phyloP scores from a whole-genome alignment of 2,329 filamentous ascomycete species.

The Talaromyces piceae region DNA sequence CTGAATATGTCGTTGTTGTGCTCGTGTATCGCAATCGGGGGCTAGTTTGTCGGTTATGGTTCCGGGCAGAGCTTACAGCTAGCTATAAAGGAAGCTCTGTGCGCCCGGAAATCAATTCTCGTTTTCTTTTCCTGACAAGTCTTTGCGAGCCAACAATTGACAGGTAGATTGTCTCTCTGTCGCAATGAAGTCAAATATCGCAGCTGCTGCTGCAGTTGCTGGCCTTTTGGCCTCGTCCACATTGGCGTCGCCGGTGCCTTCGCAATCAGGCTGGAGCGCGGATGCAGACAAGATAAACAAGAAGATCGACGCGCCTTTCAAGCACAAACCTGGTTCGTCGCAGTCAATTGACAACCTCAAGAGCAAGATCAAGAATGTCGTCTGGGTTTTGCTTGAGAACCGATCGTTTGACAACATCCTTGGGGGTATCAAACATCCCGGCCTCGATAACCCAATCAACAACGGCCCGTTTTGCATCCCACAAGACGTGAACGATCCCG shows the following conservation, averaged over 20 bases:
- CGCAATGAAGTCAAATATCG: constrained; percentile 10
- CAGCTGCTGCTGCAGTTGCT: constrained; percentile 6
- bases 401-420: constrained; percentile 40
- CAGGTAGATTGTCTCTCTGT: neutral
- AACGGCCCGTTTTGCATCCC: constrained; percentile 39
- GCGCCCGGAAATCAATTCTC: neutral
- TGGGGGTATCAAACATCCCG: constrained; percentile 32
- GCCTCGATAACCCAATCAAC: constrained; percentile 37
- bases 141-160: neutral
- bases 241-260: constrained; percentile 4
- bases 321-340: constrained; percentile 22
- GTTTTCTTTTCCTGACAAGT: neutral
- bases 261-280: constrained; percentile 4
- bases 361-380: constrained; percentile 31
- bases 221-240: constrained; percentile 10
- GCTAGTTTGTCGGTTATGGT: neutral
- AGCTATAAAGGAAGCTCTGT: neutral
- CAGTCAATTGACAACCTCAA: constrained; percentile 27
- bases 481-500: constrained; percentile 27
- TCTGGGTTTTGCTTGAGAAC: constrained; percentile 36
- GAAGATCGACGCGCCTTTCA: constrained; percentile 1
- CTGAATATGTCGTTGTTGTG: too few relatives aligned
- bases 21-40: neutral
- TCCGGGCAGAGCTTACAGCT: neutral
- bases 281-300: constrained; percentile 1